Base-by-base conservation (phyloP, 2,329 filamentous ascomycete genomes). In the Pseudogymnoascus sp. region DNA sequence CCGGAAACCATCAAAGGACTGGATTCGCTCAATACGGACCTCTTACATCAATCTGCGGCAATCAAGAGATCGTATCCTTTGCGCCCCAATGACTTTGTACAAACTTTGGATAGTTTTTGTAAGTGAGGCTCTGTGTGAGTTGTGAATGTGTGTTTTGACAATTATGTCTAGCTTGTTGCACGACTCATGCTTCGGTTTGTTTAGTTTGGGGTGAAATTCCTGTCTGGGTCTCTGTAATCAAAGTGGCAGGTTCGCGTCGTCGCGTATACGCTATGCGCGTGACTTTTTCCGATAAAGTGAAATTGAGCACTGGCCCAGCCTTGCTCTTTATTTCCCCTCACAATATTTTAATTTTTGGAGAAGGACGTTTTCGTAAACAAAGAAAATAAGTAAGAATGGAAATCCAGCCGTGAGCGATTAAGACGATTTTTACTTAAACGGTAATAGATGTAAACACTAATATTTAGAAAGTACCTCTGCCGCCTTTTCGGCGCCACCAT, bases 181-280 rank as follows among this genome's bases (percentile, higher is more conserved):
- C 42, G 42, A 48, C 42, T 48, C 42, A 48, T 48, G 42, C 42
- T 29, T 29, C 15, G 31, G 55, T 59, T 59, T 59, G 55, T 59
- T 59, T 59, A 59, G 55, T 36, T 48, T 21, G 21, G 25, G 42
- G 42, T 37, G 55, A 59, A 59, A 59, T 59, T 59, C 29, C 55
- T 59, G 31, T 59, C 55, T 59, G n/a, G 15, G 29, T 59, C 42
- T 59, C 42, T 48, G 42, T 48, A 48, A 59, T 35, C 35, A 35
- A 59, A 59, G 55, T 59, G 55, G 55, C 55, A 35, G 55, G 55
- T 59, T 59, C 55, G 55, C 55, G 55, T 59, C 55, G 55, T 59
- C 55, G 55, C 55, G 55, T 59, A 59, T 59, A 37, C 31, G 55
- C 31, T 35, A 35, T 59, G 55, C 55, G 55, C 55, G 55, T 59